Evolutionary conservation across 2,329 filamentous ascomycete species (phyloP).

Genomic region (Fusarium subglutinans): DNA sequence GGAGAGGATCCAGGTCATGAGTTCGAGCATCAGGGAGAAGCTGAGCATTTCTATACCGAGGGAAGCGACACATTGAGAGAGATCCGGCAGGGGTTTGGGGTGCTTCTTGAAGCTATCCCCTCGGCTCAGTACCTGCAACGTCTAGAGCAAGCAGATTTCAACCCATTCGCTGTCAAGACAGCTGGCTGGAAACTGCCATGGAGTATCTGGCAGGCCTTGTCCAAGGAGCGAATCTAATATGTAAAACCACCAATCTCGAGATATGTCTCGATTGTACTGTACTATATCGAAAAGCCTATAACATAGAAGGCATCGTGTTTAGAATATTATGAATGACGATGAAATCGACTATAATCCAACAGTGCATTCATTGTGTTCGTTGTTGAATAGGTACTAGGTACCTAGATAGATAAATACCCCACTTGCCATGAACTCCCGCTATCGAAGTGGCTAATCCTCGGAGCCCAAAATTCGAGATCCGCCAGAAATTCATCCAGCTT

Average conservation of each 20-base stretch:
- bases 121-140: constrained; percentile 81
- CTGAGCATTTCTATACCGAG: constrained; percentile 65
- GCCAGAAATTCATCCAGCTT: constrained; percentile 37
- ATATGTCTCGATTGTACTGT: background rate
- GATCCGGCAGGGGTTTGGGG: constrained; percentile 74
- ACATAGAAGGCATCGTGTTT: constrained; percentile 20
- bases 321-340: constrained; percentile 12
- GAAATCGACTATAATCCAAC: background rate
- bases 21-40: constrained; percentile 86
- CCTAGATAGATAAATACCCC: background rate
- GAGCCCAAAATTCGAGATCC: constrained; percentile 41
- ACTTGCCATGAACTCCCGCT: constrained; percentile 21
- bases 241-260: background rate
- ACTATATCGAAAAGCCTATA: constrained; percentile 5
- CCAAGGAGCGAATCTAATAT: constrained; percentile 57
- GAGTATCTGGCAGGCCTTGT: constrained; percentile 68
- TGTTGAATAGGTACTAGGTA: background rate
- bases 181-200: constrained; percentile 84
- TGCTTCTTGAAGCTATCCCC: constrained; percentile 82
- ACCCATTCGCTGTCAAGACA: constrained; percentile 74
- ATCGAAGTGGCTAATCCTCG: constrained; percentile 45
- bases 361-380: background rate
- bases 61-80: constrained; percentile 51
- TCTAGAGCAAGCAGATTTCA: constrained; percentile 84
- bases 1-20: constrained; percentile 83